phyloP scores from a whole-genome alignment of 116 monocot species.

The Cymodocea nodosa region DNA sequence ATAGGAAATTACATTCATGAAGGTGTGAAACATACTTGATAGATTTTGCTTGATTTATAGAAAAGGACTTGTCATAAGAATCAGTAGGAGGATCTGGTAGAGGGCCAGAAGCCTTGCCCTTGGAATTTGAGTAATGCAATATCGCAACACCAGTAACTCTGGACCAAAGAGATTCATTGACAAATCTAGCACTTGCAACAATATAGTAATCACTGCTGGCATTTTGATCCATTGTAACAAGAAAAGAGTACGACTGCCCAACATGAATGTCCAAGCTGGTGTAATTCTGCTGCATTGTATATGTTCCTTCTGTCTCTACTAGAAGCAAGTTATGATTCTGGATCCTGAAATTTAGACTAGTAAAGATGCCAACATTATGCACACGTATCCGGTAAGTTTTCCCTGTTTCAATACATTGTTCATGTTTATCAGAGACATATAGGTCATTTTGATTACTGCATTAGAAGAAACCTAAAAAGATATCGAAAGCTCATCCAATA shows the following conservation, averaged over 20 bases:
- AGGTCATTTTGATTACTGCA: background rate
- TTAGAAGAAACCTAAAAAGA: background rate
- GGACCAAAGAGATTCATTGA: conserved; percentile 45
- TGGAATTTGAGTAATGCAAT: conserved; percentile 76
- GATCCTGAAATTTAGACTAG: conserved; percentile 21
- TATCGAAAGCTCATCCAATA: background rate
- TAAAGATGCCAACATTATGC: conserved; percentile 15
- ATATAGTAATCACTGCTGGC: conserved; percentile 53
- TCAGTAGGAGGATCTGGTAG: conserved; percentile 73
- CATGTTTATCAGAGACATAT: background rate
- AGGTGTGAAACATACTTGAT: conserved; percentile 55
- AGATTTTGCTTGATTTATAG: conserved; percentile 83
- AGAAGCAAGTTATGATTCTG: conserved; percentile 24
- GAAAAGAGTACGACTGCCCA: conserved; percentile 56
- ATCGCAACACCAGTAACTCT: conserved; percentile 45
- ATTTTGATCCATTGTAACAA: conserved; percentile 77
- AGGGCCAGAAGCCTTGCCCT: conserved; percentile 57
- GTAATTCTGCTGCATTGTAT: conserved; percentile 50
- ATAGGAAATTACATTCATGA: background rate
- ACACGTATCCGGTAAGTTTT: conserved; percentile 16
- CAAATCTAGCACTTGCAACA: conserved; percentile 47
- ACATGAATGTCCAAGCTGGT: conserved; percentile 53
- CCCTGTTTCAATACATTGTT: conserved; percentile 7
- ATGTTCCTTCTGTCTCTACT: conserved; percentile 73
- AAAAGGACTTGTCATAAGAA: conserved; percentile 61